Conservation (phyloP, 140 eudicot species). For the Anethum foeniculum region DNA sequence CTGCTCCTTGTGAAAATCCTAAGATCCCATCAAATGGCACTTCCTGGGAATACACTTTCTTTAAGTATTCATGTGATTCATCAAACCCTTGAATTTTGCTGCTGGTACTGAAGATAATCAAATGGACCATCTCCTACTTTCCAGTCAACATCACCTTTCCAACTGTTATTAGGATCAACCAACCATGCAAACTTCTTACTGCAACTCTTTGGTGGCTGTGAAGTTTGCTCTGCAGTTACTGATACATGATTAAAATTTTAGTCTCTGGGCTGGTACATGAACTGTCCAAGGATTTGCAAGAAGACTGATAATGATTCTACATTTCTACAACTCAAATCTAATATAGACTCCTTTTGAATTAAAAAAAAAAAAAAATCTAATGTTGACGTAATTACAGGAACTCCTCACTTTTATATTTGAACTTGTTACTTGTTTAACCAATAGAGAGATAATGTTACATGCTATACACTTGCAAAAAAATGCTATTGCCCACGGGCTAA, state of each 20-base stretch:
- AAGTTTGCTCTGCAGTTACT: slow-evolving; percentile 9
- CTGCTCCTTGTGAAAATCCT: slow-evolving; percentile 98
- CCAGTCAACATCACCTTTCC: slow-evolving; percentile 42
- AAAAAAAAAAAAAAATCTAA: too few relatives aligned
- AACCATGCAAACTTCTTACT: slow-evolving; percentile 81
- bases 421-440: too few relatives aligned
- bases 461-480: too few relatives aligned
- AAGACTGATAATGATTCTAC: too few relatives aligned
- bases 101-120: slow-evolving; percentile 71
- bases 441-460: too few relatives aligned
- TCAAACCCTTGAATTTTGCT: slow-evolving; percentile 75
- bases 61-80: slow-evolving; percentile 52
- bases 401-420: too few relatives aligned
- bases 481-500: too few relatives aligned
- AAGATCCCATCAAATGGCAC: slow-evolving; percentile 91
- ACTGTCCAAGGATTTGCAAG: too few relatives aligned
- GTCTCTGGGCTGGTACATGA: slow-evolving; percentile 52
- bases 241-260: slow-evolving; percentile 16
- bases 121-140: slow-evolving; percentile 49
- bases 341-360: too few relatives aligned
- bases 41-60: slow-evolving; percentile 27
- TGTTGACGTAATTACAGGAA: too few relatives aligned
- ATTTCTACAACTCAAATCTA: too few relatives aligned
- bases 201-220: slow-evolving; percentile 49
- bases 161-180: slow-evolving; percentile 31